Evolutionary conservation across 495 filamentous ascomycete species (phyloP), one percentile per base, ranked within the genome.

Genomic region (Podospora didyma): DNA sequence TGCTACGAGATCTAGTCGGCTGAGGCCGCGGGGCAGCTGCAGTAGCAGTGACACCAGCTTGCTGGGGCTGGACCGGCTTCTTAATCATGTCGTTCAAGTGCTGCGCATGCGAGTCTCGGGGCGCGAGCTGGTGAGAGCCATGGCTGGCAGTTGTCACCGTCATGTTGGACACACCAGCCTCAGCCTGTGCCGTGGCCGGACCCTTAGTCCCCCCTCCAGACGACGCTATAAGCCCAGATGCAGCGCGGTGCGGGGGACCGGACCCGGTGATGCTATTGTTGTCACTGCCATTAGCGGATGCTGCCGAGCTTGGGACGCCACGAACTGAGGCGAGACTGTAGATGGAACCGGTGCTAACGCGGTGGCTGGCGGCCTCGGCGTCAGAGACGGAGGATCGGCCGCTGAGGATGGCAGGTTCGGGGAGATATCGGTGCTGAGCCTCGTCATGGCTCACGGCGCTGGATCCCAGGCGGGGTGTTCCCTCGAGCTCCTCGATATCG

Each of bases 1-100:
- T 81, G 65, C 89, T 92, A 26, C 89, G 81, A 35, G 89, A 90
- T 57, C 84, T 79, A 31, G 73, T 76, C 21, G 78, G 75, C 46
- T 77, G 76, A 21, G 77, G 63, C 50, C 69, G 72, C 1, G 64
- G 49, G 22, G 28, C 47, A 3, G 48, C 23, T 22, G 23, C 21
- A 16, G 26, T 31, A 69, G 42, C 24, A 31, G 42, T 58, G 17
- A 51, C 19, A 9, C 50, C 50, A 19, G 59, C 58, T 20, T 47
- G 59, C 34, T 41, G 55, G 11, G 47, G 52, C 3, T 44, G 51
- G n/a, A 45, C 46, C 16, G 48, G 3, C 28, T 34, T 24, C 60
- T 62, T 70, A 34, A 59, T 52, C 19, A 74, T 51, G 52, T 79
- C 71, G 56, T 68, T 55, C 45, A 66, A 54, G 57, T 74, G 69